Conservation (phyloP, 164 flowering plant species). For the Stephania cephalantha region DNA sequence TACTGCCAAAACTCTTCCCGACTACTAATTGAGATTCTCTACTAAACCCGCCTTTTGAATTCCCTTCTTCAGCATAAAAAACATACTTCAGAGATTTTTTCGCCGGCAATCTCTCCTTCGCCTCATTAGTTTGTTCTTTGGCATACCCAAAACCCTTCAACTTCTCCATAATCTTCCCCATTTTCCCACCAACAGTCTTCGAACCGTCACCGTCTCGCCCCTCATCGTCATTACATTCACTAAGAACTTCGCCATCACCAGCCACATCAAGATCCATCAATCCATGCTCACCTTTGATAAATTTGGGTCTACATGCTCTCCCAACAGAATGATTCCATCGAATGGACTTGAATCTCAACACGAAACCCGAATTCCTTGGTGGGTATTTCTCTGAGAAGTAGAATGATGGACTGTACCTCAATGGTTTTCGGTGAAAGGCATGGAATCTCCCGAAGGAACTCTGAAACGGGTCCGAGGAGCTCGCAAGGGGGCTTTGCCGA, state of each 20-base stretch:
- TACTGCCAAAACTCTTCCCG: conserved; percentile 27
- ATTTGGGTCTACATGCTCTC: conserved; percentile 7
- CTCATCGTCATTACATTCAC: conserved; percentile 25
- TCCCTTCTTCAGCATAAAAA: conserved; percentile 79
- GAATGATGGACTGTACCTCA: conserved; percentile 39
- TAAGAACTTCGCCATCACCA: conserved; percentile 17
- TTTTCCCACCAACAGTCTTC: conserved; percentile 49
- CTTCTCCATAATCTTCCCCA: conserved; percentile 83
- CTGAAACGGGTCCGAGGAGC: conserved; percentile 40
- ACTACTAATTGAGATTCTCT: conserved; percentile 42
- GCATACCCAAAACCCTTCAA: conserved; percentile 71
- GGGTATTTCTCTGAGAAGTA: conserved; percentile 22
- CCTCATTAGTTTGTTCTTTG: conserved; percentile 45
- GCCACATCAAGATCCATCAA: conserved; percentile 35
- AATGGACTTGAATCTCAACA: conserved; percentile 7
- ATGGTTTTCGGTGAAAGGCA: conserved; percentile 26
- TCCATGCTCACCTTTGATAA: conserved; percentile 34
- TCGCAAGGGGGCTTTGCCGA: conserved; percentile 36
- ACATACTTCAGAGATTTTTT: conserved; percentile 85
- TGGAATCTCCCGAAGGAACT: conserved; percentile 41
- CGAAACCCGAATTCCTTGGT: conserved; percentile 22
- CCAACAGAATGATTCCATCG: conserved; percentile 2
- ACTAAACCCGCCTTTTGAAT: conserved; percentile 72
- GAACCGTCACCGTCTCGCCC: conserved; percentile 16
- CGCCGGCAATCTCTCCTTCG: conserved; percentile 37